Evolutionary conservation across 257 asterid genomes (phyloP).

Genomic region (Henckelia pumila): DNA sequence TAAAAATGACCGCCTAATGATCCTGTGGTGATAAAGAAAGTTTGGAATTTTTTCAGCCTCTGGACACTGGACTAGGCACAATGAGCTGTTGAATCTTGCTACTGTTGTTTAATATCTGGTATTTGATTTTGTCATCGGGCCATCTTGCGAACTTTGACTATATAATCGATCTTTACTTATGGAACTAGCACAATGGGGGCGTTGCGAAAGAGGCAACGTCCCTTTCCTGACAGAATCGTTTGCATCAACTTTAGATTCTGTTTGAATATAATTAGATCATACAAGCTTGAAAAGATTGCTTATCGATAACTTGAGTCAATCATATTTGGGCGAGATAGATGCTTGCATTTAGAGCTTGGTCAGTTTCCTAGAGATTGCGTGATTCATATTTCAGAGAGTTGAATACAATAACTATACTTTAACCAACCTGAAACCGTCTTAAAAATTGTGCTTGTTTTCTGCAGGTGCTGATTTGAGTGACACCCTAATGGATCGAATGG

Average conservation of each 20-base stretch:
- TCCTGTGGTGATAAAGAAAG: no score
- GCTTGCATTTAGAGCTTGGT: neutral
- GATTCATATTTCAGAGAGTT: neutral
- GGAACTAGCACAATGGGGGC: neutral
- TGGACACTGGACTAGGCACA: neutral
- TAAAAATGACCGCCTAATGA: neutral
- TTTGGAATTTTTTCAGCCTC: neutral
- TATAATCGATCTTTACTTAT: neutral
- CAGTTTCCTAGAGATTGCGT: neutral
- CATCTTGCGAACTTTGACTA: neutral
- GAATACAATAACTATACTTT: neutral
- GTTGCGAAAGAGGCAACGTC: neutral
- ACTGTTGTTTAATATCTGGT: neutral
- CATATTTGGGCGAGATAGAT: neutral
- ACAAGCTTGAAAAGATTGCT: neutral
- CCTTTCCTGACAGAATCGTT: neutral
- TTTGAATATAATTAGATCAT: neutral
- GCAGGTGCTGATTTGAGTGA: conserved; percentile 96
- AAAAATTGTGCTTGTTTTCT: neutral
- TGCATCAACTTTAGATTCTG: neutral
- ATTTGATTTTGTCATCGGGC: neutral
- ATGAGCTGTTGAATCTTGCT: neutral
- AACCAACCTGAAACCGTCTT: neutral
- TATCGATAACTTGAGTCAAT: neutral
- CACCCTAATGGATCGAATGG: conserved; percentile 98